These are phyloP conservation scores for Septoria linicola DNA, from an alignment of 2,329 filamentous ascomycete genomes.

Conservation along the genomic window DNA sequence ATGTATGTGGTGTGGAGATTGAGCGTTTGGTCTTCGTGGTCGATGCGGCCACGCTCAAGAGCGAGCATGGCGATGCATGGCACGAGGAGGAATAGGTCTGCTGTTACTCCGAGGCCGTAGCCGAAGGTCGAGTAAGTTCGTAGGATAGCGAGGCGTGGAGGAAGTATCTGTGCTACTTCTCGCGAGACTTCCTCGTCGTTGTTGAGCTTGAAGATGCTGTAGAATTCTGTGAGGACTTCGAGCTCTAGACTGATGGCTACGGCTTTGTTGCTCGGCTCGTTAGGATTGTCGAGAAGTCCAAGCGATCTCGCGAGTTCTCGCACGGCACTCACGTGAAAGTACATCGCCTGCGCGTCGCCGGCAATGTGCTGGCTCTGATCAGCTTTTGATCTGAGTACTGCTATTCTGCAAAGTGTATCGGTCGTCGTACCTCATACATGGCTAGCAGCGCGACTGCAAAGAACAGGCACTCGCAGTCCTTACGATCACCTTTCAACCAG, in stretches of 20 bases:
- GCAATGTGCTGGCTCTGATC: background rate
- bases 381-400: too few relatives aligned
- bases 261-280: background rate
- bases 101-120: background rate
- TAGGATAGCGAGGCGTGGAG: background rate
- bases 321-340: background rate
- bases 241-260: background rate
- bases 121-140: background rate
- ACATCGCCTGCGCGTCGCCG: background rate
- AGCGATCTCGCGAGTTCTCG: background rate
- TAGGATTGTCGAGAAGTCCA: background rate
- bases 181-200: background rate
- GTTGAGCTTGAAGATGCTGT: background rate
- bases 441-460: background rate
- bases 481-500: background rate
- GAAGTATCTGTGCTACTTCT: background rate
- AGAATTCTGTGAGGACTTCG: background rate
- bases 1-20: background rate
- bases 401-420: too few relatives aligned
- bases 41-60: background rate
- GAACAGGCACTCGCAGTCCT: background rate
- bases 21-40: background rate
- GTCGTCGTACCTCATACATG: background rate
- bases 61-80: background rate
- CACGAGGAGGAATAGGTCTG: background rate